These are phyloP conservation scores for Podospora appendiculata DNA, from an alignment of 495 filamentous ascomycete genomes.

Conservation along the genomic window DNA sequence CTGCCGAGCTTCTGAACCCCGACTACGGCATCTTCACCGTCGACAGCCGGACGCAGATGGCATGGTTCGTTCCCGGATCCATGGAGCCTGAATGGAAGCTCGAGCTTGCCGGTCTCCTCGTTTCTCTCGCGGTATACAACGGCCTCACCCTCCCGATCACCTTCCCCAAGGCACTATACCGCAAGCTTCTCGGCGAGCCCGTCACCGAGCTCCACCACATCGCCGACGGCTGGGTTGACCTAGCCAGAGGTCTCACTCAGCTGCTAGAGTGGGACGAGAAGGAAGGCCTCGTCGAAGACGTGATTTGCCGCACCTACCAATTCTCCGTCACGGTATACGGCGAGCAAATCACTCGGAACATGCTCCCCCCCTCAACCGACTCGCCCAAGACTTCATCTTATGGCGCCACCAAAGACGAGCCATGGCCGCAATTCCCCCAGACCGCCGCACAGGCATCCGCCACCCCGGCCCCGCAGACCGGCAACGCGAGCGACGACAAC, in stretches of 20 bases:
- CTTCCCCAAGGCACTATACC: constrained; percentile 78
- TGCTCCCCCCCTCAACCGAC: constrained; percentile 21
- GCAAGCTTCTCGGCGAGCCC: constrained; percentile 59
- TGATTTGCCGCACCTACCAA: constrained; percentile 75
- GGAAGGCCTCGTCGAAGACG: constrained; percentile 70
- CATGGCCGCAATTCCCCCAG: constrained; percentile 35
- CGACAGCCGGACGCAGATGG: constrained; percentile 63
- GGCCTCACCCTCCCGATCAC: constrained; percentile 83
- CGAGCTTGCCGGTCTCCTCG: constrained; percentile 78
- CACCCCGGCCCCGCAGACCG: constrained; percentile 18
- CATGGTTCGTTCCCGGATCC: constrained; percentile 81
- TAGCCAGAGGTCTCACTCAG: constrained; percentile 61
- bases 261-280: constrained; percentile 64
- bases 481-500: constrained; percentile 34
- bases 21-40: constrained; percentile 69
- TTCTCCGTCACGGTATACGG: constrained; percentile 72
- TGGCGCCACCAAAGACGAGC: constrained; percentile 1
- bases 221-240: constrained; percentile 78
- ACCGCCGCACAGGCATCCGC: constrained; percentile 4
- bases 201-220: constrained; percentile 67
- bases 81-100: constrained; percentile 80
- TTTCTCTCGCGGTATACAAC: constrained; percentile 91
- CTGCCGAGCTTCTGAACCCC: constrained; percentile 68
- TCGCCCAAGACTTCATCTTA: background rate
- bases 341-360: constrained; percentile 38